Base-by-base conservation (phyloP, 169 alveolate genomes). In the Eimeria tenella region DNA sequence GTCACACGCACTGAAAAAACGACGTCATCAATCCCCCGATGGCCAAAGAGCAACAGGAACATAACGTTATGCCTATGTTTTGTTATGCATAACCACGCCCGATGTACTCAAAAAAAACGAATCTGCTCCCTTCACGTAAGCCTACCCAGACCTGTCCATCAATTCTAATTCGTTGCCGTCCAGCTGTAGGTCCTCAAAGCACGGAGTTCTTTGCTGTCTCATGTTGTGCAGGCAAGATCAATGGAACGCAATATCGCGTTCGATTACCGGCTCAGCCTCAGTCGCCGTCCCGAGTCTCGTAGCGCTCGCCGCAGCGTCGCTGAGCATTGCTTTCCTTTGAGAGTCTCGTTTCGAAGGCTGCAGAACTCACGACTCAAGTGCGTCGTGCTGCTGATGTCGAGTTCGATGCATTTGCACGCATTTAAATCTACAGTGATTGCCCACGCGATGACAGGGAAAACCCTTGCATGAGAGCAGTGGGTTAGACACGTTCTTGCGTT, bases 71-170 rank as follows among this genome's bases (percentile, higher is more conserved):
- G 42, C 49, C 63, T 75, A 13, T 49, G 86, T 63, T 3, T 17
- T 75, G 21, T 15, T 81, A 15, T 81, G 89, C 23, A 15, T 81
- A 56, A 81, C 89, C 25, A 56, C 89, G 31, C 89, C 89, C 15
- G 89, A 53, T 17, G 55, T n/a, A 52, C 73, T 81, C 58, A 8
- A 5, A 1, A 15, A 19, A 13, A 31, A 5, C 21, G 65, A 23
- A 3, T n/a, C 86, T 49, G 65, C 65, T 52, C 86, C 86, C 52
- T 75, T 75, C 62, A 74, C 86, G 86, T 74, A 21, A 74, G 86
- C 8, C 63, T 17, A 5, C n/a, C 52, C n/a, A 50, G 19, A 2
- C 5, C 31, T 2, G 62, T 60, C 13, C 19, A 17, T 42, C 42
- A 55, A 23, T 4, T n/a, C n/a, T n/a, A n/a, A n/a, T n/a, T n/a